Percentiles rank a stretch among this genome's conserved stretches.
Conservation (phyloP, 2,329 filamentous ascomycete genomes). For the Canariomyces notabilis region DNA sequence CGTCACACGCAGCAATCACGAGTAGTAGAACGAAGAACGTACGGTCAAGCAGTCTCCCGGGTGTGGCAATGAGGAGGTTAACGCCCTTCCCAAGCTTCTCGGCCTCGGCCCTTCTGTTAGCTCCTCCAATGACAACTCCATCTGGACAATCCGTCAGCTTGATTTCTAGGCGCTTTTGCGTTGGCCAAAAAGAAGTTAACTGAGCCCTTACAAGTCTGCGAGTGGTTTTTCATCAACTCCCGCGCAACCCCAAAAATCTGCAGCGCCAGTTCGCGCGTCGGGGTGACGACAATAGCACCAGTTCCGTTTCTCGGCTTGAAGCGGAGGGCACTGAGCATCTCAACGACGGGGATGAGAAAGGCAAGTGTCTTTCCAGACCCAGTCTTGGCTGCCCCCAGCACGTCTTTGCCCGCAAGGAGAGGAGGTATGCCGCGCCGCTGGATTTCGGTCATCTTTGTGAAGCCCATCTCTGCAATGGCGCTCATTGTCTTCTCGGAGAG, state of each 20-base stretch:
- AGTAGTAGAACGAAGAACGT: neutral
- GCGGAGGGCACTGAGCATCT: conserved; percentile 82
- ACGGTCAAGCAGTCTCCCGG: conserved; percentile 77
- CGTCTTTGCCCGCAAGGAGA: conserved; percentile 81
- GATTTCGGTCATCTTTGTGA: conserved; percentile 93
- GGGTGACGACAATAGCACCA: conserved; percentile 87
- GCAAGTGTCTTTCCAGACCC: conserved; percentile 93
- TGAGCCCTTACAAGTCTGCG: conserved; percentile 42
- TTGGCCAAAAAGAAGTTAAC: conserved; percentile 60
- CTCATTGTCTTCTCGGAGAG: conserved; percentile 84
- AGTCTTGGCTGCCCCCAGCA: conserved; percentile 92
- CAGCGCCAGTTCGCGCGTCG: conserved; percentile 86
- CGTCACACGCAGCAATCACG: no score
- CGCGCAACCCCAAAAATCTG: conserved; percentile 95
- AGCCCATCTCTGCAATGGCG: conserved; percentile 86
- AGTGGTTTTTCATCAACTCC: conserved; percentile 88
- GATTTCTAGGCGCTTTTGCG: neutral
- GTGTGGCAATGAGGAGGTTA: conserved; percentile 90
- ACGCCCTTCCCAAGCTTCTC: conserved; percentile 93
- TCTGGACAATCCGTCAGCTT: conserved; percentile 31
- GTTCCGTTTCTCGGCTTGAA: conserved; percentile 96
- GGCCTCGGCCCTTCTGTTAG: conserved; percentile 83
- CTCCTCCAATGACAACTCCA: conserved; percentile 93
- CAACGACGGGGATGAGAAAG: conserved; percentile 89
- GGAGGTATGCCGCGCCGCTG: conserved; percentile 84